phyloP scores from a whole-genome alignment of 208 protist species.

The Wallacemonas sp. region DNA sequence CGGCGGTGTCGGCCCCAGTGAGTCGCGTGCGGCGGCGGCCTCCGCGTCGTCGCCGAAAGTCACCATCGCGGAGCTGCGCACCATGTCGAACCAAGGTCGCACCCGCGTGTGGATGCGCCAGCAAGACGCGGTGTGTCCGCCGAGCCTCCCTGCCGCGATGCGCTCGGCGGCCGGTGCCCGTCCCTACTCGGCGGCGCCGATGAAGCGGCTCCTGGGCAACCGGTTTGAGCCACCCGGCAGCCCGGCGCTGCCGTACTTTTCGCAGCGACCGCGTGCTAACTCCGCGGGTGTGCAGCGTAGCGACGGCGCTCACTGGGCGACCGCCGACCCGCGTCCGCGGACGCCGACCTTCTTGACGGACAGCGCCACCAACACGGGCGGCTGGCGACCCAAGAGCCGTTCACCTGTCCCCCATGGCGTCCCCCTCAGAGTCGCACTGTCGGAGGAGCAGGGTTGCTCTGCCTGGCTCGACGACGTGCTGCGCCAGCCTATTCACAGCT shows the following conservation, averaged over 20 bases:
- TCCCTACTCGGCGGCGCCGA: background rate
- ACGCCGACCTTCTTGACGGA: slow-evolving; percentile 7
- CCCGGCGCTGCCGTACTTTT: slow-evolving; percentile 4
- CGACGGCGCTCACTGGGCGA: background rate
- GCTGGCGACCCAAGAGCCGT: background rate
- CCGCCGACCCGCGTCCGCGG: background rate
- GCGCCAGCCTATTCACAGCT: slow-evolving; percentile 50
- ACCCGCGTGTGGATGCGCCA: background rate
- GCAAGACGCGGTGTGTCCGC: background rate
- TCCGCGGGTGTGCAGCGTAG: background rate
- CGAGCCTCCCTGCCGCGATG: too few species aligned
- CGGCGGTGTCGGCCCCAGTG: too few species aligned
- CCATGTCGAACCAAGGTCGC: background rate
- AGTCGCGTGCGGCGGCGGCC: too few species aligned
- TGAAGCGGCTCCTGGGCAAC: background rate
- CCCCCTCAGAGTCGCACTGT: background rate
- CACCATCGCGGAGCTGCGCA: background rate
- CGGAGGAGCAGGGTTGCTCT: background rate
- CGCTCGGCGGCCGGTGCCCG: background rate
- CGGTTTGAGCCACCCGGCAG: background rate
- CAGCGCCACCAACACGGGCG: background rate
- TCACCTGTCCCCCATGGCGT: background rate
- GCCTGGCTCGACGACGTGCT: slow-evolving; percentile 23
- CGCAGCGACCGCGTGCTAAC: background rate
- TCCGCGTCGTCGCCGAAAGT: too few species aligned